Conservation (phyloP, 2,329 filamentous ascomycete genomes). For the Microsporum audouinii region DNA sequence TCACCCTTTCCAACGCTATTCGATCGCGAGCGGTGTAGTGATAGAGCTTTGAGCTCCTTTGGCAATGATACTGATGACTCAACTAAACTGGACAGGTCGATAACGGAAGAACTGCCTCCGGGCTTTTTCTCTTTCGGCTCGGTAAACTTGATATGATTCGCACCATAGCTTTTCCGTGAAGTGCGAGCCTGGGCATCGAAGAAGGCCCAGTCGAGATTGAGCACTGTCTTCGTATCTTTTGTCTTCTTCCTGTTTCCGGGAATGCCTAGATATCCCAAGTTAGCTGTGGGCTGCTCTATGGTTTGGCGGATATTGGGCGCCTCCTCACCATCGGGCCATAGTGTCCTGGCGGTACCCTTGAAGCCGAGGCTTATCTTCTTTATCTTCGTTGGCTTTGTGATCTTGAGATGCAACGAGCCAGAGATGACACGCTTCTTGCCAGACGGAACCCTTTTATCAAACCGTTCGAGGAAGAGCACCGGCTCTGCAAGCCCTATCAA, state of each 20-base stretch:
- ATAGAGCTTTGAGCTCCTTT: conserved; percentile 54
- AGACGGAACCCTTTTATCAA: conserved; percentile 38
- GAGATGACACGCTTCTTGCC: conserved; percentile 71
- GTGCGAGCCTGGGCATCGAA: conserved; percentile 61
- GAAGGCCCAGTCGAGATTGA: conserved; percentile 82
- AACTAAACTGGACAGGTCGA: conserved; percentile 31
- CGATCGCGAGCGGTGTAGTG: conserved; percentile 63
- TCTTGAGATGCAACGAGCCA: conserved; percentile 67
- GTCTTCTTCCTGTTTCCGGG: conserved; percentile 61
- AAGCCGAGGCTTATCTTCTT: conserved; percentile 84
- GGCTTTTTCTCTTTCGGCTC: conserved; percentile 23
- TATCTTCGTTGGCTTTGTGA: conserved; percentile 84
- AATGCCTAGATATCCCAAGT: conserved; percentile 46
- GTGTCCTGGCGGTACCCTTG: conserved; percentile 71
- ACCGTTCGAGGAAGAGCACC: conserved; percentile 39
- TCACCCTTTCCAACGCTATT: conserved; percentile 79
- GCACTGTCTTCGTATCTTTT: conserved; percentile 74
- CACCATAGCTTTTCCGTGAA: conserved; percentile 50
- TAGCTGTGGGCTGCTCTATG: background rate
- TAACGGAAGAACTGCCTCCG: conserved; percentile 22
- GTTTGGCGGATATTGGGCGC: background rate
- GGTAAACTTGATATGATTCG: conserved; percentile 50
- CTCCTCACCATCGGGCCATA: conserved; percentile 74
- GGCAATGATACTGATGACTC: conserved; percentile 28
- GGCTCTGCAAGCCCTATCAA: conserved; percentile 39